Percentiles rank a stretch among this genome's conserved stretches.
Evolutionary conservation across 1,284 basidiomycete genomes (phyloP).

Genomic region (Rhizoctonia solani): DNA sequence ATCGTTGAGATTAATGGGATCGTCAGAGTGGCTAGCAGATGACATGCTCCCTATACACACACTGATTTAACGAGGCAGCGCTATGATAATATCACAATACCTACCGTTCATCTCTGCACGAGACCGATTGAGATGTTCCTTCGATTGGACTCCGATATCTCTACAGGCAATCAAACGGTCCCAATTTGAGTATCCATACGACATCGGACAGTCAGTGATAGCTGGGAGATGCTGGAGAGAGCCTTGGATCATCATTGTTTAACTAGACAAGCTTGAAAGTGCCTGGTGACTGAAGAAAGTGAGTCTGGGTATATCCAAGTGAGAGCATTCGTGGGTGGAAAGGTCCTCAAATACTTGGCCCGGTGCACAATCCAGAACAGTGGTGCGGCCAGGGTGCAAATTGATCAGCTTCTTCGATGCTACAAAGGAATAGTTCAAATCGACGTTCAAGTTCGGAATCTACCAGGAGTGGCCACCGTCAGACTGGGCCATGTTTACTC

Average conservation of each 20-base stretch:
- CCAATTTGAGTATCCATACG: slow-evolving; percentile 18
- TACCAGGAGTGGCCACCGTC: not conserved
- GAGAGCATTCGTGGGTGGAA: slow-evolving; percentile 9
- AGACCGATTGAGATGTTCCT: not conserved
- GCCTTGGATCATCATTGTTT: slow-evolving; percentile 9
- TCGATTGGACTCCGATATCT: slow-evolving; percentile 8
- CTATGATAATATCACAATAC: not conserved
- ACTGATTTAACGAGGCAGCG: not conserved
- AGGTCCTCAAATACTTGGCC: slow-evolving; percentile 6
- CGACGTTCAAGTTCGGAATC: not conserved
- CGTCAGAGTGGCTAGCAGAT: not conserved
- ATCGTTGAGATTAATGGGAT: slow-evolving; percentile 12
- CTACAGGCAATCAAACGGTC: slow-evolving; percentile 24
- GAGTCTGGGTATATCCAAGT: slow-evolving; percentile 19
- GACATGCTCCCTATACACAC: not conserved
- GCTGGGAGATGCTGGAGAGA: slow-evolving; percentile 22
- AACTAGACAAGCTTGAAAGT: not conserved
- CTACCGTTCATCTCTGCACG: slow-evolving; percentile 15
- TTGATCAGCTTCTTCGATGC: slow-evolving; percentile 27
- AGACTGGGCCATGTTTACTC: not conserved
- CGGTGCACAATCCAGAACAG: not conserved
- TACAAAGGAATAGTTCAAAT: slow-evolving; percentile 28
- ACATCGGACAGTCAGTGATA: not conserved
- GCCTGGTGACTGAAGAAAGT: not conserved
- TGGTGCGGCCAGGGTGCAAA: slow-evolving; percentile 3